Base-by-base conservation (phyloP, 2,329 filamentous ascomycete species). In the Fusarium sp. region DNA sequence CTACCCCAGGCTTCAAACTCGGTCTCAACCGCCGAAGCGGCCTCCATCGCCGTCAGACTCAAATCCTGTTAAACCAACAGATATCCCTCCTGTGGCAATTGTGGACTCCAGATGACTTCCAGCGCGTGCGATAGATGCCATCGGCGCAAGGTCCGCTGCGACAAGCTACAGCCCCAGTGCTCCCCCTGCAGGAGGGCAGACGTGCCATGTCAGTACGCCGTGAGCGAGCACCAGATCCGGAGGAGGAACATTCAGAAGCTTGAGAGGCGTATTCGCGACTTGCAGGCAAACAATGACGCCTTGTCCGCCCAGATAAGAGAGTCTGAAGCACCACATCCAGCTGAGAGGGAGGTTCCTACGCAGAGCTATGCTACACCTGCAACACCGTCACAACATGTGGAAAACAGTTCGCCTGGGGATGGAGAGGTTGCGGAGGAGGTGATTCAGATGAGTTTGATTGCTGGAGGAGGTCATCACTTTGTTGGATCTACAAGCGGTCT, bases 381-480 rank as follows among this genome's bases (percentile, higher is more conserved):
- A 10, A 59, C 58, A 40, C 52, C 64, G 3, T 37, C 35, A 2
- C 63, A 68, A 40, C 63, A 17, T 56, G 66, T 47, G 38, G 66
- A 45, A 7, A 65, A 63, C 4, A 68, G 67, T 58, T 57, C 66
- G 1, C 62, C 66, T 0, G 63, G 66, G 4, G 74, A 76, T 40
- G 73, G 60, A 7, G 82, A 83, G 25, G 80, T 84, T 4, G 80
- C 82, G 0, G 82, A 82, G 32, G 82, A 86, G 65, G 83, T 86
- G n/a, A 83, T 84, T 0, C 83, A 83, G 63, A 77, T 86, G n/a
- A 84, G 83, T 8, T 78, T 83, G 17, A 84, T 80, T 38, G 84
- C 83, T 6, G 84, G 84, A 9, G 84, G 85, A 0, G 84, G 85
- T 5, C 79, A 81, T 43, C 82, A 85, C 20, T 86, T 84, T 60